Base-by-base conservation (phyloP, 495 filamentous ascomycete species). In the Lasiosphaeria miniovina region DNA sequence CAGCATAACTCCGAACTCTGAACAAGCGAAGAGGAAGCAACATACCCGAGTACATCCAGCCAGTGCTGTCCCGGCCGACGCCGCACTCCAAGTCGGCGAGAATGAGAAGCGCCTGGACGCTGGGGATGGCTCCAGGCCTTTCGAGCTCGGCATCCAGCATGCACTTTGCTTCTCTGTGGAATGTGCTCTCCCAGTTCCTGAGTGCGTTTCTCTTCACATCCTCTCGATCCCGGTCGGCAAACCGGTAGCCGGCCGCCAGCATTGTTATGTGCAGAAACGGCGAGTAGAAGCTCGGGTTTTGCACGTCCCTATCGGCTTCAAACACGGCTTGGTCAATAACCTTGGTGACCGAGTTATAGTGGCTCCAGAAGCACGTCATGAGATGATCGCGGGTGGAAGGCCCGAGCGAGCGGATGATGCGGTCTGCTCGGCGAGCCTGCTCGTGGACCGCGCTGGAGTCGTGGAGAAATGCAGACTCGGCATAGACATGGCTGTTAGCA, bases 91-190 rank as follows among this genome's bases (percentile, higher is more conserved):
- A 63, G 57, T 84, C 80, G 10, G 78, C 79, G 2, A 84, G 61
- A 17, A 84, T 58, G 33, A 84, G 65, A 14, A 84, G 71, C 0
- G 76, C 78, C 49, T 80, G 79, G 14, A 82, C 75, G 11, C 74
- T 78, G 3, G 81, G 75, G 32, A 82, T 71, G 0, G 80, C 79
- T 7, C 77, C 77, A 1, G 77, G 76, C 41, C 72, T 64, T 58
- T 84, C 81, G 11, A 84, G 62, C 65, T 84, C 81, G 33, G 69
- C 58, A 60, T 82, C 77, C 43, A 82, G 41, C 77, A 82, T 75
- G 49, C 74, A 73, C 64, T 79, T 82, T n/a, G 79, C 74, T 59
- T 84, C 80, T 38, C 76, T 60, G 50, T 84, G 80, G 15, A 84
- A 63, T 0, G 76, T 78, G 62, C 79, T 80, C 58, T 84, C 78